A percentile compares a stretch with the other conserved stretches of the same genome.
Evolutionary conservation across 306 rosid species (phyloP).

Genomic region (Cucurbita ficifolia): DNA sequence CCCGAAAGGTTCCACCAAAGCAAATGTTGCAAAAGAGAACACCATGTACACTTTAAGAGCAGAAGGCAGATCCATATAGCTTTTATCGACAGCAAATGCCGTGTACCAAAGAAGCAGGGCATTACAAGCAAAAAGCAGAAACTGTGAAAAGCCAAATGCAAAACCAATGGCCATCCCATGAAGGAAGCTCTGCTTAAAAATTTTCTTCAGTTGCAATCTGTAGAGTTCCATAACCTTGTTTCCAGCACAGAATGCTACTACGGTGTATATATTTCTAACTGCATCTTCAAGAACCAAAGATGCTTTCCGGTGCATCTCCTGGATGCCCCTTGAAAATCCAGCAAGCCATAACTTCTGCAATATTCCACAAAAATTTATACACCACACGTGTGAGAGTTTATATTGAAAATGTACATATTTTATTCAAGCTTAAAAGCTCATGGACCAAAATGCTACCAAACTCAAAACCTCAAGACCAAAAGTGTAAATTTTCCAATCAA

Average conservation of each 20-base stretch:
- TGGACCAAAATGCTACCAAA: background rate
- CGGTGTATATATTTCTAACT: constrained; percentile 96
- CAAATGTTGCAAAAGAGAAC: constrained; percentile 97
- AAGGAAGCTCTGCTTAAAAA: constrained; percentile 83
- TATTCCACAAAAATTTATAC: constrained; percentile 6
- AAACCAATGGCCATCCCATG: constrained; percentile 97
- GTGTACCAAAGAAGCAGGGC: constrained; percentile 99
- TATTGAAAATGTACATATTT: background rate
- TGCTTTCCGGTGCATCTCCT: constrained; percentile 99
- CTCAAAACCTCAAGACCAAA: background rate
- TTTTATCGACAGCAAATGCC: constrained; percentile 32
- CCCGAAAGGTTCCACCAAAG: constrained; percentile 99
- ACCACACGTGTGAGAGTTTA: background rate
- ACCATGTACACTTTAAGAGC: constrained; percentile 92
- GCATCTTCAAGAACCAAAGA: constrained; percentile 99
- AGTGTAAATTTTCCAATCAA: too few species aligned
- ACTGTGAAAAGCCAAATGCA: constrained; percentile 93
- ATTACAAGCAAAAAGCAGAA: constrained; percentile 92
- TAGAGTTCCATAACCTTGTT: constrained; percentile 99
- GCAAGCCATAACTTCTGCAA: constrained; percentile 97
- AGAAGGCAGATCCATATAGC: constrained; percentile 33
- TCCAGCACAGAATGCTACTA: constrained; percentile 98
- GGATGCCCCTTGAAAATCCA: constrained; percentile 97
- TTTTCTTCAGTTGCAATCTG: constrained; percentile 73
- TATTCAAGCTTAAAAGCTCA: background rate